Base-by-base conservation (phyloP, 768 basidiomycete species). In the Obba rivulosa region DNA sequence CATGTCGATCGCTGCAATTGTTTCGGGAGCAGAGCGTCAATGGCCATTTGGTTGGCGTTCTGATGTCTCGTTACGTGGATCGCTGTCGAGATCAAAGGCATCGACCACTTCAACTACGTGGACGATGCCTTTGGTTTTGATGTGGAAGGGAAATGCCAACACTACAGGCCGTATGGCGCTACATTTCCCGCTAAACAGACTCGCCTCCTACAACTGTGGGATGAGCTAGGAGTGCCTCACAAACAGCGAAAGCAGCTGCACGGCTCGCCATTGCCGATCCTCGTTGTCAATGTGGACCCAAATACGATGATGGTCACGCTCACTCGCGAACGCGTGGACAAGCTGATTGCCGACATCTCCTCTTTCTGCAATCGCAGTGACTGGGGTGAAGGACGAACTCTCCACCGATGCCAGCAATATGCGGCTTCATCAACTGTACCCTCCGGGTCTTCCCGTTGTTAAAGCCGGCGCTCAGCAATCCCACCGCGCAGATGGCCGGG, bases 351-450 rank as follows among this genome's bases (percentile, higher is more conserved):
- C n/a, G 40, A 23, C 9, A 38, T 51, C 35, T 3, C 16, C 3
- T 0, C 20, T n/a, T 46, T 51, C 25, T 22, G 16, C 35, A n/a
- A n/a, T n/a, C n/a, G n/a, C 1, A n/a, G 1, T 21, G 17, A 9
- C 45, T 44, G 2, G 36, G 48, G n/a, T n/a, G n/a, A n/a, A n/a
- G n/a, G n/a, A 2, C 42, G 42, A 1, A 4, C 53, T 13, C 56
- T 63, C 1, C 34, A 52, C 2, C 57, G 67, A 0, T 72, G 62
- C 17, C 68, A 69, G 43, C 35, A 37, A 0, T 73, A 1, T 62
- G 61, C 0, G 73, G 74, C 0, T 68, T 61, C 53, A 35, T 69
- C 10, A 75, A 72, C 46, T 76, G 73, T 70, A 44, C 44, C 0
- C 54, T 73, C 24, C 72, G 72, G 41, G 66, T 69, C 2, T 66